Evolutionary conservation across 768 basidiomycete genomes (phyloP).

Genomic region (Scleroderma bovista): DNA sequence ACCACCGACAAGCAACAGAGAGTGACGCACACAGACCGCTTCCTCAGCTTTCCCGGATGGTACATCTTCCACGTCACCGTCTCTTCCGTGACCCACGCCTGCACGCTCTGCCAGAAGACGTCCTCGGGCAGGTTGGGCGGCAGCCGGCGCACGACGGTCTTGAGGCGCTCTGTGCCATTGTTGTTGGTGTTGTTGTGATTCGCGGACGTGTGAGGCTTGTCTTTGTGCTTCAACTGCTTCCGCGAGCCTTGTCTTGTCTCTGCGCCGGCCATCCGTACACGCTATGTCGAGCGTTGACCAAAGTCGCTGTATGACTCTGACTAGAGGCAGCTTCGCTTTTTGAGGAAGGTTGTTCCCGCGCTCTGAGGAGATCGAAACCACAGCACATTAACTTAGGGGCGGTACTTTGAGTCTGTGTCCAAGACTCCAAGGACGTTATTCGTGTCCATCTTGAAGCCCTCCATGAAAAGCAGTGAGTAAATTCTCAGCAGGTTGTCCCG

Average conservation of each 20-base stretch:
- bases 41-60: conserved; percentile 62
- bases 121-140: conserved; percentile 91
- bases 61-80: conserved; percentile 62
- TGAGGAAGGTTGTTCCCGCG: too few relatives aligned
- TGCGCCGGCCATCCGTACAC: background rate
- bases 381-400: too few relatives aligned
- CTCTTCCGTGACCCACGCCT: conserved; percentile 77
- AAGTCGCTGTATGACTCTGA: too few relatives aligned
- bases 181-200: background rate
- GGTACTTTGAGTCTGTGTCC: too few relatives aligned
- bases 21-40: conserved; percentile 44
- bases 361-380: too few relatives aligned
- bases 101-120: conserved; percentile 90
- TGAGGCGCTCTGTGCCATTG: conserved; percentile 55
- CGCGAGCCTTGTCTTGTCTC: background rate
- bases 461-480: too few relatives aligned
- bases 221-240: background rate
- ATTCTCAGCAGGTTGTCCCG: too few relatives aligned
- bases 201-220: background rate
- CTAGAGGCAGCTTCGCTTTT: too few relatives aligned
- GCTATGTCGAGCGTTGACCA: too few relatives aligned
- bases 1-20: background rate
- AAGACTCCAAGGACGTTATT: too few relatives aligned
- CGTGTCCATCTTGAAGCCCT: too few relatives aligned
- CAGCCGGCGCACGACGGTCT: conserved; percentile 81